These are phyloP conservation scores for Candida glaebosa DNA, from an alignment of 805 yeast genomes.

Conservation along the genomic window DNA sequence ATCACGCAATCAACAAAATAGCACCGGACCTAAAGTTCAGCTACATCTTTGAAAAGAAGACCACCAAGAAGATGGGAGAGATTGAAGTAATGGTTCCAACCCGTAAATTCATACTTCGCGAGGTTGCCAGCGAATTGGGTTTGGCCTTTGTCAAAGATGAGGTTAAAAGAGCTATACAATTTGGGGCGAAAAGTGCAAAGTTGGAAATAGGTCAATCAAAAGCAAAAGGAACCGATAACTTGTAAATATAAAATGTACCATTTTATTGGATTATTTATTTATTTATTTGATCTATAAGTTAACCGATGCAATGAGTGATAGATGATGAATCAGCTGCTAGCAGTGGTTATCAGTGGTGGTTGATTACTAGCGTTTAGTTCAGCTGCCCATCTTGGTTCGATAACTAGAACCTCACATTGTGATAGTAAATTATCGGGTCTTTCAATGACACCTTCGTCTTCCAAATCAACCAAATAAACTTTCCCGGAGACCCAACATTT, in stretches of 20 bases:
- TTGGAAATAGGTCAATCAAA: conserved; percentile 79
- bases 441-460: conserved; percentile 18
- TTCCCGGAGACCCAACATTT: conserved; percentile 38
- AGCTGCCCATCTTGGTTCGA: conserved; percentile 40
- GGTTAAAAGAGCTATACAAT: conserved; percentile 91
- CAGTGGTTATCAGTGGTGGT: neutral
- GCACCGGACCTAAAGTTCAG: conserved; percentile 47
- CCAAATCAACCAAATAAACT: conserved; percentile 23
- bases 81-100: conserved; percentile 16
- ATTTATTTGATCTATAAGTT: neutral
- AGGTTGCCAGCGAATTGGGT: conserved; percentile 51
- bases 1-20: conserved; percentile 42
- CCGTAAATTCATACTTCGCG: conserved; percentile 58
- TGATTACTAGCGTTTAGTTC: conserved; percentile 16
- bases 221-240: conserved; percentile 67
- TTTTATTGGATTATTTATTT: neutral
- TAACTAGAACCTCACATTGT: conserved; percentile 37
- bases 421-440: conserved; percentile 23
- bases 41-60: conserved; percentile 22
- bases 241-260: conserved; percentile 7
- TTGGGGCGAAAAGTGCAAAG: conserved; percentile 94
- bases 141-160: conserved; percentile 62
- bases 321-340: neutral
- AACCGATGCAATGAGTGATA: neutral
- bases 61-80: conserved; percentile 24